Evolutionary conservation across 768 basidiomycete species (phyloP).

Genomic region (Mycena crocata): DNA sequence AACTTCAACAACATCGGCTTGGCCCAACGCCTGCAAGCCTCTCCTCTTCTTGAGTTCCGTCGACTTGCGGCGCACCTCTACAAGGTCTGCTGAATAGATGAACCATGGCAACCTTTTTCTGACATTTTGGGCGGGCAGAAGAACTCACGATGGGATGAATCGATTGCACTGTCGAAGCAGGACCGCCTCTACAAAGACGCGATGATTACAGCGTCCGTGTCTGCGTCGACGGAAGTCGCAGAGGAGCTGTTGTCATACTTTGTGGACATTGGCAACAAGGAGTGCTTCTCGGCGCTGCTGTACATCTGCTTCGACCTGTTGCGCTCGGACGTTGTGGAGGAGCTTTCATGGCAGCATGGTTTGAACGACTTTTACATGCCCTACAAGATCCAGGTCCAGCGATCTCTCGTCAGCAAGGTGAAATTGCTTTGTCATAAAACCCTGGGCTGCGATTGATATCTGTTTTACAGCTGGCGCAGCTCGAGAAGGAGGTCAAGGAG

Average conservation of each 20-base stretch:
- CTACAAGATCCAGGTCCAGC: slow-evolving; percentile 89
- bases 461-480: slow-evolving; percentile 66
- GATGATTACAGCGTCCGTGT: slow-evolving; percentile 91
- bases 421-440: slow-evolving; percentile 18
- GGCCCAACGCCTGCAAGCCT: slow-evolving; percentile 87
- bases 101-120: not conserved
- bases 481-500: slow-evolving; percentile 93
- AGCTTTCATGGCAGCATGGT: slow-evolving; percentile 95
- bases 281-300: slow-evolving; percentile 92
- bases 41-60: slow-evolving; percentile 94
- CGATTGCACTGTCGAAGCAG: slow-evolving; percentile 93
- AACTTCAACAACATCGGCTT: slow-evolving; percentile 95
- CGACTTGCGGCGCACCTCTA: slow-evolving; percentile 95
- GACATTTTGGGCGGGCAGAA: slow-evolving; percentile 66
- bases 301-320: slow-evolving; percentile 97
- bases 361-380: slow-evolving; percentile 99
- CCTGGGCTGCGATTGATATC: slow-evolving; percentile 19
- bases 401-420: slow-evolving; percentile 83
- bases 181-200: slow-evolving; percentile 98
- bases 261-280: slow-evolving; percentile 98
- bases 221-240: slow-evolving; percentile 86
- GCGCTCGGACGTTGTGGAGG: slow-evolving; percentile 91
- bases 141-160: slow-evolving; percentile 96
- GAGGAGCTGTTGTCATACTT: slow-evolving; percentile 97
- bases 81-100: slow-evolving; percentile 66